phyloP scores from a whole-genome alignment of 1,284 basidiomycete species.

The Puccinia triticina region DNA sequence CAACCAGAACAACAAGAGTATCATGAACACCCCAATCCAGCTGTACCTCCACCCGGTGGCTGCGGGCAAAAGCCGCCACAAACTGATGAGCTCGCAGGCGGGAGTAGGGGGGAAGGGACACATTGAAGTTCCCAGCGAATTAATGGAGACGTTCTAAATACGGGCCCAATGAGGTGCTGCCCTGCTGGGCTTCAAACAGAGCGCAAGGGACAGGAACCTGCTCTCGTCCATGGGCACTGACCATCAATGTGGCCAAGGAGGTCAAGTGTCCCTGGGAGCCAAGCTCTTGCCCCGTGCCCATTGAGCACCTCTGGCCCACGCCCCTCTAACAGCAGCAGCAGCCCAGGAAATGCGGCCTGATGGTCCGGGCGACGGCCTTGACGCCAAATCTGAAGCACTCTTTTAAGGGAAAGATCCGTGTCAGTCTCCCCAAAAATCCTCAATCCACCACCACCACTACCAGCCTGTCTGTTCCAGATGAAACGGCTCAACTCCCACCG shows the following conservation, averaged over 20 bases:
- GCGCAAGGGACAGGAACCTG: constrained; percentile 75
- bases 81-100: constrained; percentile 49
- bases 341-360: constrained; percentile 50
- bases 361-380: constrained; percentile 66
- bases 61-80: constrained; percentile 18
- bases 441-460: background rate
- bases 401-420: constrained; percentile 50
- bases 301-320: background rate
- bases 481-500: constrained; percentile 64
- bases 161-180: constrained; percentile 87
- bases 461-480: constrained; percentile 62
- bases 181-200: constrained; percentile 92
- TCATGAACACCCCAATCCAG: constrained; percentile 18
- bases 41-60: constrained; percentile 43
- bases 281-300: background rate
- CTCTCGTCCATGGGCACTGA: constrained; percentile 72
- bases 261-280: constrained; percentile 70
- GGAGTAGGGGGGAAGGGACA: constrained; percentile 47
- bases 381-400: constrained; percentile 68
- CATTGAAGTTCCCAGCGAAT: constrained; percentile 40
- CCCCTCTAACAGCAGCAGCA: too few relatives aligned
- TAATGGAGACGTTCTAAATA: constrained; percentile 62
- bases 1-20: constrained; percentile 29
- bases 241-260: constrained; percentile 95
- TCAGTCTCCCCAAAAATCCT: constrained; percentile 24